Conservation (phyloP, 2,329 filamentous ascomycete genomes). For the Esteya vermicola region DNA sequence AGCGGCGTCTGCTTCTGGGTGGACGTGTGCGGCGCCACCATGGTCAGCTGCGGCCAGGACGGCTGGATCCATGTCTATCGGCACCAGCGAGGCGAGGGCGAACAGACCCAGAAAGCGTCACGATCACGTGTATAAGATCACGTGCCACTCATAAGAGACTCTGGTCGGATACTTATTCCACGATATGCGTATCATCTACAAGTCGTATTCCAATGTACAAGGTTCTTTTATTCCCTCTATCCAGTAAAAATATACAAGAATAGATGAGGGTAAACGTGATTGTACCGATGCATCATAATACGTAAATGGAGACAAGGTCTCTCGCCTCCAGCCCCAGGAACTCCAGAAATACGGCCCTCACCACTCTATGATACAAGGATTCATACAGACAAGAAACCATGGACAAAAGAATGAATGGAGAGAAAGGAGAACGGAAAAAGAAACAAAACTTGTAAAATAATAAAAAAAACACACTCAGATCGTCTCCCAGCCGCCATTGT, state of each 20-base stretch:
- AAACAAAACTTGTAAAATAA: background rate
- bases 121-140: background rate
- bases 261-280: too few species aligned
- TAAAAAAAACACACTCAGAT: conserved; percentile 29
- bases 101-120: background rate
- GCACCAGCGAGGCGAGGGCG: conserved; percentile 9
- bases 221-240: too few species aligned
- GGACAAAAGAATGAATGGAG: background rate
- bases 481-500: conserved; percentile 97
- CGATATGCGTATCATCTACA: too few species aligned
- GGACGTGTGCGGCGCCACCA: conserved; percentile 39
- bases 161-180: too few species aligned
- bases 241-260: too few species aligned
- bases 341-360: too few species aligned
- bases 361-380: too few species aligned
- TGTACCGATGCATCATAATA: too few species aligned
- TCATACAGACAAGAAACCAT: background rate
- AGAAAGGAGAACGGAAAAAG: background rate
- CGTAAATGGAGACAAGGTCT: too few species aligned
- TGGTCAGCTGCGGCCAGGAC: conserved; percentile 45
- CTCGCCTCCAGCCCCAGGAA: too few species aligned
- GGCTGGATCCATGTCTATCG: conserved; percentile 35
- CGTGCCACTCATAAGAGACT: too few species aligned
- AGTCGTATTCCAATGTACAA: too few species aligned
- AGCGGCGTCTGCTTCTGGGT: conserved; percentile 52